These are phyloP conservation scores for Ceratobasidium sp. DNA, from an alignment of 1,284 basidiomycete species.

Conservation along the genomic window DNA sequence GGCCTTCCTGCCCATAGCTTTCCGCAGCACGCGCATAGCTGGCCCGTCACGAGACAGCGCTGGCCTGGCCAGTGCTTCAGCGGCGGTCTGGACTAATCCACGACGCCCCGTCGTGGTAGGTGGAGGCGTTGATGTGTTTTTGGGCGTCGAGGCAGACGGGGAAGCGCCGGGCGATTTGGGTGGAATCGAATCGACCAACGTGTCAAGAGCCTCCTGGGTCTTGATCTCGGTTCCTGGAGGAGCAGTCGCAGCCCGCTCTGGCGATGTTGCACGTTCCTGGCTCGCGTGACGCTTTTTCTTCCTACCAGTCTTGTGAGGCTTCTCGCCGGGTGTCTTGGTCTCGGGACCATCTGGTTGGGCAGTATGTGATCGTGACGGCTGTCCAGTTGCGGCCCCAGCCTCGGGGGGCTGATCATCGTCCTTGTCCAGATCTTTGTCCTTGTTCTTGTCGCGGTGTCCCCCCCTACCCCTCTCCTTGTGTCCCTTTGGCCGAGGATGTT, in stretches of 20 bases:
- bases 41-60: slow-evolving; percentile 21
- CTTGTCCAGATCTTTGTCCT: slow-evolving; percentile 24
- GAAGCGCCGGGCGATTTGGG: slow-evolving; percentile 27
- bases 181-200: slow-evolving; percentile 18
- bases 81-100: slow-evolving; percentile 15
- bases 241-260: slow-evolving; percentile 34
- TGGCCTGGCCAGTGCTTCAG: slow-evolving; percentile 23
- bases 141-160: slow-evolving; percentile 4
- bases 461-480: slow-evolving; percentile 37
- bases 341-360: slow-evolving; percentile 13
- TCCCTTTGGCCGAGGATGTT: slow-evolving; percentile 29
- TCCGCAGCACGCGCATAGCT: slow-evolving; percentile 38
- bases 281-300: slow-evolving; percentile 26
- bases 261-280: slow-evolving; percentile 1
- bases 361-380: neutral
- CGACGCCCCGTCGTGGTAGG: slow-evolving; percentile 20
- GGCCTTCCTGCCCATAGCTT: slow-evolving; percentile 33
- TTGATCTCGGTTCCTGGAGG: slow-evolving; percentile 35
- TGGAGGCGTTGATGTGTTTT: slow-evolving; percentile 4
- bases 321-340: slow-evolving; percentile 13
- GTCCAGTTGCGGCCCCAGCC: neutral
- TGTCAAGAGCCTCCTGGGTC: slow-evolving; percentile 19
- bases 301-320: slow-evolving; percentile 35
- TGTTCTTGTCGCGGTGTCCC: slow-evolving; percentile 27
- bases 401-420: slow-evolving; percentile 22